Conservation (phyloP, 768 basidiomycete genomes). For the Hericium alpestre region DNA sequence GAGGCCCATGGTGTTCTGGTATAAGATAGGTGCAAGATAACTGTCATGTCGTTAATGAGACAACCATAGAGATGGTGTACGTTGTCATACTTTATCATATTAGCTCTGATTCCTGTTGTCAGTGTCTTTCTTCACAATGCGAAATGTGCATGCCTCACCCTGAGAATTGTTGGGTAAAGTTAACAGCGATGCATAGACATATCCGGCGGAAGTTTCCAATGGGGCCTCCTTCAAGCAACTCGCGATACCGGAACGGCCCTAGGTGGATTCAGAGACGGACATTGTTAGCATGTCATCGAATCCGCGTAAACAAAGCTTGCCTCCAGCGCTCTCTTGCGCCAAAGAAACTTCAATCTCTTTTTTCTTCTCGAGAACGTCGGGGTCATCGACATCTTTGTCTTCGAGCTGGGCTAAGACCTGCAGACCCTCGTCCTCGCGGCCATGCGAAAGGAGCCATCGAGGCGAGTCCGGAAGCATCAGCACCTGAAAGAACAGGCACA, state of each 20-base stretch:
- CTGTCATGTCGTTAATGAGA: neutral
- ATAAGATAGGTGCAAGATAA: conserved; percentile 23
- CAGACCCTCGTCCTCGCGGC: conserved; percentile 23
- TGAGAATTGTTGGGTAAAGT: conserved; percentile 34
- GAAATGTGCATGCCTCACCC: neutral
- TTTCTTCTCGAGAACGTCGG: conserved; percentile 22
- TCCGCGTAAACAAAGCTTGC: conserved; percentile 16
- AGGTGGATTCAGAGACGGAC: neutral
- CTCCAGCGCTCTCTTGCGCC: conserved; percentile 28
- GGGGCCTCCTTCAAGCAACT: conserved; percentile 27
- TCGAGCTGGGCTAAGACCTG: conserved; percentile 27
- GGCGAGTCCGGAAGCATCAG: conserved; percentile 29
- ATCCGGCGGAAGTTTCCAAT: conserved; percentile 29
- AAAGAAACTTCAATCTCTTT: conserved; percentile 29
- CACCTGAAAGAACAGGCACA: conserved; percentile 26
- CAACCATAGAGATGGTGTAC: neutral
- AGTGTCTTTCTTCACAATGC: neutral
- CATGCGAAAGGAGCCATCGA: conserved; percentile 31
- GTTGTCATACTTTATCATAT: neutral
- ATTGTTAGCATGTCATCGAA: neutral
- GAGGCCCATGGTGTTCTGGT: conserved; percentile 32
- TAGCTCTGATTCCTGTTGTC: neutral
- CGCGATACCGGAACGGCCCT: conserved; percentile 16
- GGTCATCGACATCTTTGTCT: conserved; percentile 23
- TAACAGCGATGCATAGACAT: conserved; percentile 27